Percentiles rank a stretch among this genome's conserved stretches.
Conservation (phyloP, 2,329 filamentous ascomycete genomes). For the Penicillium sp. region DNA sequence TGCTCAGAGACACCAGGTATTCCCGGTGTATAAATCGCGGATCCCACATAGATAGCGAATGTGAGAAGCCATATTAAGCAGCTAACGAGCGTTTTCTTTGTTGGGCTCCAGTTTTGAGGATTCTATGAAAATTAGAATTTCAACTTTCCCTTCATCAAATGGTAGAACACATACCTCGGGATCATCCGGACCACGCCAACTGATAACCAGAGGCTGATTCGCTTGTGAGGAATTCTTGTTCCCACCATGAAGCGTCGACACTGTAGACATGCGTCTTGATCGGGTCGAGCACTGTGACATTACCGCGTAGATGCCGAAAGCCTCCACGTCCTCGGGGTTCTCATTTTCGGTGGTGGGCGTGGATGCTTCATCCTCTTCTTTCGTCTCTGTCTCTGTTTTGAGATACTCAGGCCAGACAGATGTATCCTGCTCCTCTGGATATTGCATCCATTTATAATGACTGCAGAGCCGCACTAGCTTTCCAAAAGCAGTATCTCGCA, state of each 20-base stretch:
- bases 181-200: constrained; percentile 22
- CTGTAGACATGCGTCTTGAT: constrained; percentile 5
- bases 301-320: constrained; percentile 21
- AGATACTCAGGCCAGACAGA: constrained; percentile 19
- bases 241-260: not conserved
- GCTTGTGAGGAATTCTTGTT: not conserved
- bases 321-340: constrained; percentile 13
- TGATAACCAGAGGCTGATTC: constrained; percentile 16
- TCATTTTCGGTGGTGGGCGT: constrained; percentile 3
- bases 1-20: constrained; percentile 42
- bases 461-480: constrained; percentile 25
- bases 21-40: constrained; percentile 56
- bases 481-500: constrained; percentile 29
- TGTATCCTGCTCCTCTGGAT: constrained; percentile 23
- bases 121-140: constrained; percentile 36
- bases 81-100: constrained; percentile 51
- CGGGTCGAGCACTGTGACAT: constrained; percentile 22
- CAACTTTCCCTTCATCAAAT: not conserved
- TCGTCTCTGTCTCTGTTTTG: constrained; percentile 10
- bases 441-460: constrained; percentile 13
- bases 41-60: constrained; percentile 57
- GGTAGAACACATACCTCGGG: constrained; percentile 11
- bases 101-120: constrained; percentile 52
- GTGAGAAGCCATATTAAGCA: constrained; percentile 53
- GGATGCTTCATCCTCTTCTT: constrained; percentile 11